These are phyloP conservation scores for Penicillium riverlandense DNA, from an alignment of 495 filamentous ascomycete species.

Conservation along the genomic window DNA sequence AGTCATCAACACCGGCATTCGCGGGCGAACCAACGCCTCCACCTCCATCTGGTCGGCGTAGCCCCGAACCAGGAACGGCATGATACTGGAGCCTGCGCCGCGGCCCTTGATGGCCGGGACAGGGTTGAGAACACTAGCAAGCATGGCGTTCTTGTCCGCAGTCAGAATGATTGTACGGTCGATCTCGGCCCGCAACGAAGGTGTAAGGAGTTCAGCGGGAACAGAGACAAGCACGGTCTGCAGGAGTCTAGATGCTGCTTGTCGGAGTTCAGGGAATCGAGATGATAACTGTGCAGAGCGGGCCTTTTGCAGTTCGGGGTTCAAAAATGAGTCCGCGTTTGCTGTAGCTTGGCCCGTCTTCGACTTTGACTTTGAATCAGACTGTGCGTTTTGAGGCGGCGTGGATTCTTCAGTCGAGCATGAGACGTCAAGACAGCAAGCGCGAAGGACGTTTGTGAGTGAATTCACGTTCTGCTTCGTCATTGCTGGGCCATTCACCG, in stretches of 20 bases:
- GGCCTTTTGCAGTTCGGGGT: slow-evolving; percentile 24
- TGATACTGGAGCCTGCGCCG: slow-evolving; percentile 55
- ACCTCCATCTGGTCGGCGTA: slow-evolving; percentile 55
- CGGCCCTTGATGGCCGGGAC: slow-evolving; percentile 50
- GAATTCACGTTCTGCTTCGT: slow-evolving; percentile 53
- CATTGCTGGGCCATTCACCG: slow-evolving; percentile 54
- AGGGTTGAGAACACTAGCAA: slow-evolving; percentile 75
- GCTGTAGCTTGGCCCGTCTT: slow-evolving; percentile 27
- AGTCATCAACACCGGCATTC: slow-evolving; percentile 49
- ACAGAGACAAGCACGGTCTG: slow-evolving; percentile 51
- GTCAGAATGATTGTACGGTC: slow-evolving; percentile 72
- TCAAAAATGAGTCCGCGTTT: slow-evolving; percentile 52
- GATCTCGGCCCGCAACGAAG: slow-evolving; percentile 59
- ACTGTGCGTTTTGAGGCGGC: slow-evolving; percentile 15
- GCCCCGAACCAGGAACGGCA: slow-evolving; percentile 63
- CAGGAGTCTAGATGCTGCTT: slow-evolving; percentile 54
- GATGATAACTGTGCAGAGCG: slow-evolving; percentile 10
- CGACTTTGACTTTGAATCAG: slow-evolving; percentile 26
- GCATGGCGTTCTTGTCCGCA: slow-evolving; percentile 57
- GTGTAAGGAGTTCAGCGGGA: slow-evolving; percentile 52
- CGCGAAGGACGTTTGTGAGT: slow-evolving; percentile 47
- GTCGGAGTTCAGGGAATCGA: slow-evolving; percentile 20
- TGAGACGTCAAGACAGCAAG: slow-evolving; percentile 59
- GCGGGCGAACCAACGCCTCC: slow-evolving; percentile 63
- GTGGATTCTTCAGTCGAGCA: slow-evolving; percentile 31